A percentile compares a stretch with the other conserved stretches of the same genome.
These are phyloP conservation scores for Pythium scleroteichum DNA, from an alignment of 352 stramenopile genomes.

Conservation along the genomic window DNA sequence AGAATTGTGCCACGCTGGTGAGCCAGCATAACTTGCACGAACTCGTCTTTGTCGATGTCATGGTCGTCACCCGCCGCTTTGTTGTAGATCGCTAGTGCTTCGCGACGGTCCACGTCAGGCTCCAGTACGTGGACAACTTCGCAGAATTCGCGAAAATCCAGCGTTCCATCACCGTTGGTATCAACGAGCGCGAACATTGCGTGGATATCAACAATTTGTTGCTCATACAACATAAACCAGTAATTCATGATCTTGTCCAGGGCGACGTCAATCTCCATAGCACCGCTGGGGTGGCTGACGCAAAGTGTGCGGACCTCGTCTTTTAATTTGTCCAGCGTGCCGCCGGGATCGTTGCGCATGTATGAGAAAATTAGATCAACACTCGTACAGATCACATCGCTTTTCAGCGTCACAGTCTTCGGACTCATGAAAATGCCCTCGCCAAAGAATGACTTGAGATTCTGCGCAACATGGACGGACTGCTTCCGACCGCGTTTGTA, in stretches of 20 bases:
- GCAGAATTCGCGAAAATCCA: constrained; percentile 78
- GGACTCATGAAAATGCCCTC: constrained; percentile 67
- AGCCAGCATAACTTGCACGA: constrained; percentile 72
- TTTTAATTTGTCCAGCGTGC: constrained; percentile 48
- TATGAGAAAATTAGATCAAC: constrained; percentile 79
- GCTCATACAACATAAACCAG: constrained; percentile 77
- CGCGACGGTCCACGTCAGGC: constrained; percentile 61
- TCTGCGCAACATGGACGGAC: constrained; percentile 63
- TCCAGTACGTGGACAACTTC: constrained; percentile 64
- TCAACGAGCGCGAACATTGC: constrained; percentile 73
- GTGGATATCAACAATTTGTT: constrained; percentile 78
- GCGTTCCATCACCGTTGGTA: constrained; percentile 61
- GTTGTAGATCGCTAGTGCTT: constrained; percentile 64
- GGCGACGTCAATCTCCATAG: constrained; percentile 66
- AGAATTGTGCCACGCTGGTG: constrained; percentile 70
- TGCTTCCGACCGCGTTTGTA: constrained; percentile 75
- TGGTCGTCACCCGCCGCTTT: constrained; percentile 65
- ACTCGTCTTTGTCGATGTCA: constrained; percentile 81
- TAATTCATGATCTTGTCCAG: constrained; percentile 80
- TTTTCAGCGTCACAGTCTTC: constrained; percentile 48
- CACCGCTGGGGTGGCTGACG: constrained; percentile 21
- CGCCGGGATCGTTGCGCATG: constrained; percentile 43
- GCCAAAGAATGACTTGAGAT: constrained; percentile 67
- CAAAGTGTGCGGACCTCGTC: constrained; percentile 52
- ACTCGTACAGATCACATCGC: constrained; percentile 64